Evolutionary conservation across 208 protist genomes (phyloP).

Genomic region (Strigomonas culicis): DNA sequence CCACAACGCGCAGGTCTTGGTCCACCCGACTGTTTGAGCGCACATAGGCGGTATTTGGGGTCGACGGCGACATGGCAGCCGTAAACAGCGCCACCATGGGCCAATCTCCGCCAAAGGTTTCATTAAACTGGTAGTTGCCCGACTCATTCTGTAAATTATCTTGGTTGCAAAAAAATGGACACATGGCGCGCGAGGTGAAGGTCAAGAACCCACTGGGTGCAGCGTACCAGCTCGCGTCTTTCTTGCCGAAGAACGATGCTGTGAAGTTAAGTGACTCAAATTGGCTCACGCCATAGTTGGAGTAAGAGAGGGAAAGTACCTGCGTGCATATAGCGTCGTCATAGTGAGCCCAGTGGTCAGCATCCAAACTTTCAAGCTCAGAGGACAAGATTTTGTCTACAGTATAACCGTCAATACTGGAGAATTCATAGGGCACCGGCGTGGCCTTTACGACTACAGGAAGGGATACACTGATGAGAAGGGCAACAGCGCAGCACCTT

Average conservation of each 20-base stretch:
- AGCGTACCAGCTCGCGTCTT: constrained; percentile 18
- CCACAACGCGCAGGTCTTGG: not conserved
- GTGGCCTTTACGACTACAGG: not conserved
- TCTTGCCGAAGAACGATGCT: constrained; percentile 23
- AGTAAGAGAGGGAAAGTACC: not conserved
- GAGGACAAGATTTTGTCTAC: not conserved
- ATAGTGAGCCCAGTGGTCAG: not conserved
- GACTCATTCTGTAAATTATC: constrained; percentile 6
- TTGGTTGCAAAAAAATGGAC: constrained; percentile 26
- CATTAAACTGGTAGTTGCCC: constrained; percentile 18
- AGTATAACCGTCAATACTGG: not conserved
- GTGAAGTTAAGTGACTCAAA: constrained; percentile 3
- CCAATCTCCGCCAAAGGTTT: constrained; percentile 15
- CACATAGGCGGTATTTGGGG: not conserved
- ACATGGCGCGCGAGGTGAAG: constrained; percentile 17
- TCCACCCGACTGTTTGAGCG: not conserved
- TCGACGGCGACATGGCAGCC: constrained; percentile 5
- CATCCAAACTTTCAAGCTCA: not conserved
- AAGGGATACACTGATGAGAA: not conserved
- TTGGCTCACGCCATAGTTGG: not conserved
- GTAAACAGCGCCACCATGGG: constrained; percentile 23
- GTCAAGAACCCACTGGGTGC: constrained; percentile 29
- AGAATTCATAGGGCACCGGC: not conserved
- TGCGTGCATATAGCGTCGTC: not conserved
- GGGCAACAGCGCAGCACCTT: not conserved